Evolutionary conservation across 2,329 filamentous ascomycete genomes (phyloP).

Genomic region (Geosmithia flava): DNA sequence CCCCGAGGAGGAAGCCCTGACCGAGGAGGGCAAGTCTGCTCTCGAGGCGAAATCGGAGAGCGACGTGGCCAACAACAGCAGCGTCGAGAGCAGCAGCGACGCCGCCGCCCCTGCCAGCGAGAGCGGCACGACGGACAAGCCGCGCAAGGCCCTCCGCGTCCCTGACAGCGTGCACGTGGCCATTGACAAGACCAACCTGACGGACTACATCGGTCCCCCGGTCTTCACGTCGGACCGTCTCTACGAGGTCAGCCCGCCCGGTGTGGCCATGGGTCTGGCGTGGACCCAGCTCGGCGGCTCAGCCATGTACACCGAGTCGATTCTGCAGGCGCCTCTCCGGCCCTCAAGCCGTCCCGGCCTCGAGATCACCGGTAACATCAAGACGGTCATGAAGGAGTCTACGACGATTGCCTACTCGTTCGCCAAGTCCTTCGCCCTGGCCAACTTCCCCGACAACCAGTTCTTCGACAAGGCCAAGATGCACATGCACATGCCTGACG

Average conservation of each 20-base stretch:
- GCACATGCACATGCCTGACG: constrained; percentile 93
- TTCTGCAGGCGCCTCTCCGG: constrained; percentile 72
- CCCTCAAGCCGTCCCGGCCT: constrained; percentile 64
- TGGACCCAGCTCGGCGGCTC: constrained; percentile 98
- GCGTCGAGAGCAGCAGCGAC: constrained; percentile 11
- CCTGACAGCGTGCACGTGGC: constrained; percentile 77
- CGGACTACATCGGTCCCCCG: constrained; percentile 92
- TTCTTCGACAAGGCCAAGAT: constrained; percentile 96
- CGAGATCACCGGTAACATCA: constrained; percentile 88
- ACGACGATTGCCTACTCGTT: constrained; percentile 93
- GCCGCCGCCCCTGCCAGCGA: constrained; percentile 16
- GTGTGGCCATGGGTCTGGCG: constrained; percentile 93
- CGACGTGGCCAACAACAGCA: constrained; percentile 19
- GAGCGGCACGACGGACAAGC: constrained; percentile 43
- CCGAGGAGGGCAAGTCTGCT: constrained; percentile 73
- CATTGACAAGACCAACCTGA: constrained; percentile 81
- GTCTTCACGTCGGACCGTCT: constrained; percentile 92
- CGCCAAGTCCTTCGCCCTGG: constrained; percentile 77
- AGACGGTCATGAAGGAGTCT: constrained; percentile 97
- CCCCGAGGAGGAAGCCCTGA: constrained; percentile 70
- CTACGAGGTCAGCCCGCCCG: constrained; percentile 85
- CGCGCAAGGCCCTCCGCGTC: constrained; percentile 67
- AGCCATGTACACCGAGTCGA: constrained; percentile 94
- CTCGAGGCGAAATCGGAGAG: constrained; percentile 58
- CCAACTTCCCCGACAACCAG: constrained; percentile 74